A percentile compares a stretch with the other conserved stretches of the same genome.
These are phyloP conservation scores for Capsicum baccatum DNA, from an alignment of 257 asterid genomes.

Conservation along the genomic window DNA sequence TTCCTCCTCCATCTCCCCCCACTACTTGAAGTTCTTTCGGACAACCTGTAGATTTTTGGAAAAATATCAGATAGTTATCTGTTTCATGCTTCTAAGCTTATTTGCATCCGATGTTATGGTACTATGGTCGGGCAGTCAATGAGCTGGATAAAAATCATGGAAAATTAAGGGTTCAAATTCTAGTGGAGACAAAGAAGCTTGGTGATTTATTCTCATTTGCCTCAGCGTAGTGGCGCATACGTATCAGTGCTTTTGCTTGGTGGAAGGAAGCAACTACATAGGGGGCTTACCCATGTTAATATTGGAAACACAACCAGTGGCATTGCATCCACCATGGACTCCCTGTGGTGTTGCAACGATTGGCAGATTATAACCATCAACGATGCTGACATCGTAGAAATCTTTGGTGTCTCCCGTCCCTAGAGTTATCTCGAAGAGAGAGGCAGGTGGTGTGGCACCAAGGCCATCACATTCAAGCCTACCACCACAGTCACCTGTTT, in stretches of 20 bases:
- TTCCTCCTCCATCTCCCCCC: slow-evolving; percentile 53
- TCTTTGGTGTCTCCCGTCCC: slow-evolving; percentile 66
- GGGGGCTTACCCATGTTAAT: slow-evolving; percentile 63
- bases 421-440: slow-evolving; percentile 82
- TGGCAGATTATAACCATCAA: slow-evolving; percentile 82
- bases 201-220: not conserved
- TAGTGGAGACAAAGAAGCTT: not conserved
- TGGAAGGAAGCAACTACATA: not conserved
- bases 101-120: not conserved
- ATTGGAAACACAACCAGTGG: slow-evolving; percentile 73
- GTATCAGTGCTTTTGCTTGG: not conserved
- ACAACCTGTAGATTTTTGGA: slow-evolving; percentile 56
- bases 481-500: slow-evolving; percentile 85
- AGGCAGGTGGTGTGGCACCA: slow-evolving; percentile 80
- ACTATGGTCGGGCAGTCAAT: not conserved
- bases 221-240: not conserved
- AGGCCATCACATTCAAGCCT: slow-evolving; percentile 70
- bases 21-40: slow-evolving; percentile 86
- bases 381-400: slow-evolving; percentile 79
- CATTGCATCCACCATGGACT: slow-evolving; percentile 57
- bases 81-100: not conserved
- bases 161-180: not conserved
- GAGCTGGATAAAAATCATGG: not conserved
- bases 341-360: slow-evolving; percentile 64
- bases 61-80: not conserved